A percentile compares a stretch with the other conserved stretches of the same genome.
Conservation (phyloP, 1,139 yeast genomes). For the Scheffersomyces parashehatae region DNA sequence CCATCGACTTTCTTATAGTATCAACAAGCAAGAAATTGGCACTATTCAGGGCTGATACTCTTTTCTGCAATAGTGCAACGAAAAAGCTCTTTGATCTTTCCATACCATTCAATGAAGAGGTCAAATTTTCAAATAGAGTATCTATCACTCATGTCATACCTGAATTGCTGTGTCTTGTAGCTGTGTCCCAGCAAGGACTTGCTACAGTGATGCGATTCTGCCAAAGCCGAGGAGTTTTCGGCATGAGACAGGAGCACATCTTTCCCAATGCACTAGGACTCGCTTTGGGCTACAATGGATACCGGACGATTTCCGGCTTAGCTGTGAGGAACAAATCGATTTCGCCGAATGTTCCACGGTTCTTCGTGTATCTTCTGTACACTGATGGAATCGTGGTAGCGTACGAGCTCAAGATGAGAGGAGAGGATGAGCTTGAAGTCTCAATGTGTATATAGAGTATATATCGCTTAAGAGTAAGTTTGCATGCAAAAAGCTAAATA, state of each 20-base stretch:
- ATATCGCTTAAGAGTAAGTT: no score
- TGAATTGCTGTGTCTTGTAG: slow-evolving; percentile 53
- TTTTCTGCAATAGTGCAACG: slow-evolving; percentile 55
- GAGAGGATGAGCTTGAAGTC: slow-evolving; percentile 1
- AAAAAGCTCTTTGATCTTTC: slow-evolving; percentile 41
- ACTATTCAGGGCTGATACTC: slow-evolving; percentile 49
- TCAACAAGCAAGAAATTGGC: slow-evolving; percentile 47
- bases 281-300: slow-evolving; percentile 27
- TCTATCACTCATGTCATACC: slow-evolving; percentile 55
- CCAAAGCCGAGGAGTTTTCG: slow-evolving; percentile 53
- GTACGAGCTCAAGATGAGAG: slow-evolving; percentile 16
- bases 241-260: slow-evolving; percentile 62
- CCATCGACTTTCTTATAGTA: slow-evolving; percentile 32
- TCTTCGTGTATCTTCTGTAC: slow-evolving; percentile 28
- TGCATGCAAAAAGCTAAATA: no score
- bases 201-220: slow-evolving; percentile 59
- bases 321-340: slow-evolving; percentile 25
- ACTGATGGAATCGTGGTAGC: slow-evolving; percentile 35
- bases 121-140: slow-evolving; percentile 49
- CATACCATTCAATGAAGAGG: slow-evolving; percentile 37
- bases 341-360: slow-evolving; percentile 17
- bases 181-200: slow-evolving; percentile 61
- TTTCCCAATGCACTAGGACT: slow-evolving; percentile 44
- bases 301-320: slow-evolving; percentile 35
- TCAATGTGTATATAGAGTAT: no score